These are phyloP conservation scores for Edaphochlamys debaryana DNA, from an alignment of 139 green algal species.

Conservation along the genomic window DNA sequence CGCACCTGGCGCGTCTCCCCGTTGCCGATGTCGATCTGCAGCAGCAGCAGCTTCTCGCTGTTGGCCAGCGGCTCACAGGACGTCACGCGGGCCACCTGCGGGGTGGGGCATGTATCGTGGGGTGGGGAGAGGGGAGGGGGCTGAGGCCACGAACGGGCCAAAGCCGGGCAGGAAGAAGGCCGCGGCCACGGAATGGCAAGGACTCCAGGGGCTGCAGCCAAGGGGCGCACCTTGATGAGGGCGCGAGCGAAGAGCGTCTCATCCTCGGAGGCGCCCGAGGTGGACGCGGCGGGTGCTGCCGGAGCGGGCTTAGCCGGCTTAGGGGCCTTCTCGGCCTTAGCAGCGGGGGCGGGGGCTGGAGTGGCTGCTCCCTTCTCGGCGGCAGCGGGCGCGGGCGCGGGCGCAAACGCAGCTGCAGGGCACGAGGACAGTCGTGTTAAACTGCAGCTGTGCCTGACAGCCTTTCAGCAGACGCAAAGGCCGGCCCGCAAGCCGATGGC, in stretches of 20 bases:
- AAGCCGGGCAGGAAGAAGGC: background rate
- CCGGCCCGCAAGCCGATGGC: background rate
- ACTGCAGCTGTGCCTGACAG: background rate
- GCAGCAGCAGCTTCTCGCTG: conserved; percentile 70
- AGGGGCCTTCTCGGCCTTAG: background rate
- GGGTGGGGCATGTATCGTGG: background rate
- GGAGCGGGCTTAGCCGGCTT: background rate
- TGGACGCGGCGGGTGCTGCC: background rate
- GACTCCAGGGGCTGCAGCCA: background rate
- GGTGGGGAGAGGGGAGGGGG: background rate
- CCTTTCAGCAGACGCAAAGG: too few relatives aligned
- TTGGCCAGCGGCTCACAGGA: conserved; percentile 46
- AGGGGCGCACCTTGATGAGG: conserved; percentile 25
- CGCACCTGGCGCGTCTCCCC: conserved; percentile 52
- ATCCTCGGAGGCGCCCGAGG: background rate
- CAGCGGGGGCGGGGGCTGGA: background rate
- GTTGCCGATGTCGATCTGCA: conserved; percentile 51
- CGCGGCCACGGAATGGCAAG: background rate
- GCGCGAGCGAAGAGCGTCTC: conserved; percentile 15
- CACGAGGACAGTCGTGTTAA: too few relatives aligned
- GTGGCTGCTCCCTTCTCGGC: background rate
- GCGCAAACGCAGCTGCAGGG: background rate
- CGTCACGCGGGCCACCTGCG: conserved; percentile 52
- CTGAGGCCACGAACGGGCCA: background rate
- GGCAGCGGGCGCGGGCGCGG: background rate